Conservation (phyloP, 345 rosid genomes). For the Pugionium dolabratum region DNA sequence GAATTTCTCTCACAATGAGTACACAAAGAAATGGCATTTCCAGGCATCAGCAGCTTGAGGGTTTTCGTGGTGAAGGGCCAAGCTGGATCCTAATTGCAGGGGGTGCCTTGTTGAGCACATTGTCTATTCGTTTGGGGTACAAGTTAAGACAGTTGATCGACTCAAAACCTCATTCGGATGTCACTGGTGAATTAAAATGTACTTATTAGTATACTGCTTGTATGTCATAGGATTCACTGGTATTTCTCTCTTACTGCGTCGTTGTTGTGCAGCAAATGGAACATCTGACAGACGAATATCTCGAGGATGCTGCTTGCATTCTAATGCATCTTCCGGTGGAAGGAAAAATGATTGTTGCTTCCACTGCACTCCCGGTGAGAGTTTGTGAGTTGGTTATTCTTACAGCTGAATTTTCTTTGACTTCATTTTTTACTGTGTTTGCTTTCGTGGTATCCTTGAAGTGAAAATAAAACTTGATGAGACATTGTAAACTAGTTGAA, state of each 20-base stretch:
- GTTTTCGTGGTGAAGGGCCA: slow-evolving; percentile 61
- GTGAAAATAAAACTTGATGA: background rate
- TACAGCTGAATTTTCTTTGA: background rate
- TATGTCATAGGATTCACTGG: background rate
- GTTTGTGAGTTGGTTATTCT: slow-evolving; percentile 20
- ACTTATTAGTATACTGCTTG: slow-evolving; percentile 1
- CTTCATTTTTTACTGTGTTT: slow-evolving; percentile 10
- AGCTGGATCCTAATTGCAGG: slow-evolving; percentile 94
- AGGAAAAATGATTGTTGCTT: slow-evolving; percentile 34
- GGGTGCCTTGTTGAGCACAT: slow-evolving; percentile 89
- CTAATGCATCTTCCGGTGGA: slow-evolving; percentile 19
- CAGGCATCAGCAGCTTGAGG: slow-evolving; percentile 54
- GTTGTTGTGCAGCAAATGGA: slow-evolving; percentile 39
- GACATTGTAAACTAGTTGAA: background rate
- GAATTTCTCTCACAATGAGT: slow-evolving; percentile 58
- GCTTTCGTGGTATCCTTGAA: slow-evolving; percentile 12
- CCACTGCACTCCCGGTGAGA: slow-evolving; percentile 36
- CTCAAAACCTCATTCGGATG: slow-evolving; percentile 53
- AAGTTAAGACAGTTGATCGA: slow-evolving; percentile 77
- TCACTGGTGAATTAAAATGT: slow-evolving; percentile 49
- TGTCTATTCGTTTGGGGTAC: slow-evolving; percentile 87
- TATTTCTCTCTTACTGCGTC: slow-evolving; percentile 25
- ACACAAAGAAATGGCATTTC: slow-evolving; percentile 49
- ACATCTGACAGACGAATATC: slow-evolving; percentile 36
- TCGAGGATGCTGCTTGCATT: slow-evolving; percentile 36